These are phyloP conservation scores for Pseudogymnoascus sp. DNA, from an alignment of 2,329 filamentous ascomycete species.

Conservation along the genomic window DNA sequence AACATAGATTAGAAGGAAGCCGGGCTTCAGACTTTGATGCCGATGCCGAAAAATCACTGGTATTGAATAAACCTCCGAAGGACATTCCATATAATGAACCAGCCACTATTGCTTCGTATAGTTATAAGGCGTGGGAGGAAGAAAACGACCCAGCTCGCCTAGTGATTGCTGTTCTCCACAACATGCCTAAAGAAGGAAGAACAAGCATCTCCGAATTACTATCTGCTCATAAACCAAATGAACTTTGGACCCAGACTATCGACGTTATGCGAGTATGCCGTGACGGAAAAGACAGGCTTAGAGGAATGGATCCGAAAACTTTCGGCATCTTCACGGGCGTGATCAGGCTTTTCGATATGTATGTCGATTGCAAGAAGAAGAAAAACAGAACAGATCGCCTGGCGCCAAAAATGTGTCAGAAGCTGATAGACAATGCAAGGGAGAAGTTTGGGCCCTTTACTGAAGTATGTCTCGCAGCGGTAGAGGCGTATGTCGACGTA, in stretches of 20 bases:
- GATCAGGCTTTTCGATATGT: slow-evolving; percentile 23
- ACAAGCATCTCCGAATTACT: slow-evolving; percentile 13
- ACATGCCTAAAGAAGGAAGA: slow-evolving; percentile 18
- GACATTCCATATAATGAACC: slow-evolving; percentile 19
- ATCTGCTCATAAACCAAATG: slow-evolving; percentile 9
- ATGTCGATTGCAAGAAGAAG: slow-evolving; percentile 23
- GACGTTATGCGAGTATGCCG: slow-evolving; percentile 12
- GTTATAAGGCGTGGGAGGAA: slow-evolving; percentile 16
- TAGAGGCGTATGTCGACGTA: neutral
- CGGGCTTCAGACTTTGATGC: slow-evolving; percentile 14
- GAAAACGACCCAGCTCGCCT: slow-evolving; percentile 28
- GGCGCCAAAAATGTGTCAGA: slow-evolving; percentile 15
- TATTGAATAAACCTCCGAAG: slow-evolving; percentile 11
- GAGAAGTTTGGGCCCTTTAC: neutral
- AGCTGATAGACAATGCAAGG: slow-evolving; percentile 18
- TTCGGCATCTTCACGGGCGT: slow-evolving; percentile 15
- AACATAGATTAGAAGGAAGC: slow-evolving; percentile 11
- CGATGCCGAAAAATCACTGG: neutral
- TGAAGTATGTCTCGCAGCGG: slow-evolving; percentile 5
- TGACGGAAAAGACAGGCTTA: neutral
- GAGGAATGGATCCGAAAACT: slow-evolving; percentile 14
- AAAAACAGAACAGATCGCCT: slow-evolving; percentile 16
- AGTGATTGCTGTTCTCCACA: slow-evolving; percentile 33
- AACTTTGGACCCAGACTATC: slow-evolving; percentile 16
- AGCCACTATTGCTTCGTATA: slow-evolving; percentile 17